Evolutionary conservation across 352 stramenopile genomes (phyloP).

Genomic region (Phytophthora pinifolia): DNA sequence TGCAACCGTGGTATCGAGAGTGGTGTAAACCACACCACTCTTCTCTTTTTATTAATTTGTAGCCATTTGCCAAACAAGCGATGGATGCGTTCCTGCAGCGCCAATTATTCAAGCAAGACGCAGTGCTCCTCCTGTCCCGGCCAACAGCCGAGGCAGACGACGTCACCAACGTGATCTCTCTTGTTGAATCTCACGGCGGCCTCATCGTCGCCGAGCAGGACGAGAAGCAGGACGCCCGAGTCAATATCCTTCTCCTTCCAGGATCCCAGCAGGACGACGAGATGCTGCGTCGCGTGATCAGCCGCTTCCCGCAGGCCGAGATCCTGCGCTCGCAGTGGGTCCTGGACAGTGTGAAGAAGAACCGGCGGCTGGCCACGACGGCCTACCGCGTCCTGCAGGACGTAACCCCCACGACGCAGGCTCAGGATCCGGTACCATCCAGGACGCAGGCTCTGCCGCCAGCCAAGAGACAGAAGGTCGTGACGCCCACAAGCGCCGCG

Average conservation of each 20-base stretch:
- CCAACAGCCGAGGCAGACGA: neutral
- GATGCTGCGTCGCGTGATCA: conserved; percentile 16
- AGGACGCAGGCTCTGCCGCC: conserved; percentile 1
- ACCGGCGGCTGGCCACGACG: conserved; percentile 31
- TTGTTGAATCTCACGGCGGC: conserved; percentile 36
- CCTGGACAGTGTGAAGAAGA: conserved; percentile 35
- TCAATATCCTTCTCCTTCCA: conserved; percentile 30
- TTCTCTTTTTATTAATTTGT: too few species aligned
- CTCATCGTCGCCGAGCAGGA: conserved; percentile 14
- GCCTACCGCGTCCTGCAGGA: conserved; percentile 19
- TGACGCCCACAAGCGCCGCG: neutral
- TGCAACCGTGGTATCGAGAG: neutral
- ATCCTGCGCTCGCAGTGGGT: conserved; percentile 47
- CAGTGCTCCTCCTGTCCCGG: conserved; percentile 28
- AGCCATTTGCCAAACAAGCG: neutral
- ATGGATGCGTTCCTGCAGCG: conserved; percentile 72
- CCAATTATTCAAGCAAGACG: conserved; percentile 42
- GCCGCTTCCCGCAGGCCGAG: conserved; percentile 25
- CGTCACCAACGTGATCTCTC: conserved; percentile 16
- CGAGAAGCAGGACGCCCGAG: neutral
- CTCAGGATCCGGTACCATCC: neutral
- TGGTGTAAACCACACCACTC: neutral
- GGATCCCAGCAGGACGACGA: conserved; percentile 10
- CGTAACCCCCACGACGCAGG: neutral
- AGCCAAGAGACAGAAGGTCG: conserved; percentile 24